These are phyloP conservation scores for Schwanniomyces etchellsii DNA, from an alignment of 1,139 yeast species.

Conservation along the genomic window DNA sequence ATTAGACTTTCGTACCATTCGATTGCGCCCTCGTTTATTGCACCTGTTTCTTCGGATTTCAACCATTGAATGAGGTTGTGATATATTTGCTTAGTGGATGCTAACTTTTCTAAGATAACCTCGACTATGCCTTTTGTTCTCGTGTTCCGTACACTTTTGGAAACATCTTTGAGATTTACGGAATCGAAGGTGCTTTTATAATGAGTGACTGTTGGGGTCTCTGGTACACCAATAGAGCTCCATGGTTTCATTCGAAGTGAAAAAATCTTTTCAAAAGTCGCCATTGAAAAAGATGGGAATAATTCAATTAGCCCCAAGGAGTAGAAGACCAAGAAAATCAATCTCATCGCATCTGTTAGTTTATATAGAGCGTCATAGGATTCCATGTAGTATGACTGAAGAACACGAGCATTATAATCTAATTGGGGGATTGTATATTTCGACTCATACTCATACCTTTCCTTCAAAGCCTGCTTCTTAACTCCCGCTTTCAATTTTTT, in stretches of 20 bases:
- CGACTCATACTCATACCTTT: constrained; percentile 12
- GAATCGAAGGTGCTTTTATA: too few species aligned
- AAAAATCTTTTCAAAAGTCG: constrained; percentile 49
- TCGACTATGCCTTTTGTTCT: too few species aligned
- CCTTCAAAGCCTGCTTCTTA: constrained; percentile 30
- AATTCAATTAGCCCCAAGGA: constrained; percentile 21
- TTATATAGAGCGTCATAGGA: constrained; percentile 35
- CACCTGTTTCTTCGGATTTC: too few species aligned
- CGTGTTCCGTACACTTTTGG: too few species aligned
- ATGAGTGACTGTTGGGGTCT: constrained; percentile 44
- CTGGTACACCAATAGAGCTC: constrained; percentile 78
- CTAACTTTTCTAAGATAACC: too few species aligned
- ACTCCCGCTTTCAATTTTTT: constrained; percentile 45
- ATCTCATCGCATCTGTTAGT: constrained; percentile 21
- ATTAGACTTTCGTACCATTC: constrained; percentile 19
- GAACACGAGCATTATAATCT: constrained; percentile 12
- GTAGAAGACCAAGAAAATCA: constrained; percentile 18
- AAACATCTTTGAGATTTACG: too few species aligned
- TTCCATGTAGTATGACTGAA: constrained; percentile 16
- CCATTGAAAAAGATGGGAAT: constrained; percentile 31
- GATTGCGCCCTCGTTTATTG: constrained; percentile 6
- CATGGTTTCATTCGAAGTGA: constrained; percentile 76
- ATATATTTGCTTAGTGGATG: too few species aligned
- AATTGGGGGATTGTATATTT: constrained; percentile 21
- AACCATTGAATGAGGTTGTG: too few species aligned